Base-by-base conservation (phyloP, 2,329 filamentous ascomycete genomes). In the Colletotrichum tanaceti region DNA sequence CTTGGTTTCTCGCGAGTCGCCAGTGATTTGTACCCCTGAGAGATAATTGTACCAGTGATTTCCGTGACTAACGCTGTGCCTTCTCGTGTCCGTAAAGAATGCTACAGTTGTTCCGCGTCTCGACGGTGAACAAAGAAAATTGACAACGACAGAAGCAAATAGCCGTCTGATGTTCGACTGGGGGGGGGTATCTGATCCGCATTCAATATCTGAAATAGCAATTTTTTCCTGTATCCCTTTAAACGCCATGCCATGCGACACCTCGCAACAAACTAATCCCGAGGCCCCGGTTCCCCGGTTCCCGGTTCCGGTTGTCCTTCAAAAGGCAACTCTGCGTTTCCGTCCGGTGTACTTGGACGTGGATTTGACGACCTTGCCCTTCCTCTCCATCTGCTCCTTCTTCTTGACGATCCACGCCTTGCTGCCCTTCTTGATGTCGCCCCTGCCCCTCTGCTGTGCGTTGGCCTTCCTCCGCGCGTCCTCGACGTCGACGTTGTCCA, bases 321-420 rank as follows among this genome's bases (percentile, higher is more conserved):
- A 97, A 78, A 97, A 97, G 39, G 89, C 89, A 63, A 90, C 83
- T 67, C 92, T 88, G 79, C 96, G 88, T 83, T 94, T 97, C 74
- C 96, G 86, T 38, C 95, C 96, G 0, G 95, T 98, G 79, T 97
- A 99, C 81, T 97, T 98, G 59, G 93, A 97, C 64, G 87, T 93
- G 1, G 90, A 83, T 84, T 98, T 98, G 73, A 98, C 95, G 35
- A 98, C 87, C 84, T 96, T 98, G 53, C 96, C 96, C 81, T 98
- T 97, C 71, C 89, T 86, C 80, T 97, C 92, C 92, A 97, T 96
- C 82, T 97, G 93, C 72, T 93, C 91, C 83, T 96, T 97, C 79
- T 95, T 96, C 80, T 89, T 89, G 77, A 93, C 77, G 70, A 96
- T 96, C 92, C 92, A 96, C 2, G 86, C 88, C 80, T 93, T 95